Percentiles rank a stretch among this genome's conserved stretches.
Evolutionary conservation across 1,284 basidiomycete species (phyloP).

Genomic region (Ustilago sp.): DNA sequence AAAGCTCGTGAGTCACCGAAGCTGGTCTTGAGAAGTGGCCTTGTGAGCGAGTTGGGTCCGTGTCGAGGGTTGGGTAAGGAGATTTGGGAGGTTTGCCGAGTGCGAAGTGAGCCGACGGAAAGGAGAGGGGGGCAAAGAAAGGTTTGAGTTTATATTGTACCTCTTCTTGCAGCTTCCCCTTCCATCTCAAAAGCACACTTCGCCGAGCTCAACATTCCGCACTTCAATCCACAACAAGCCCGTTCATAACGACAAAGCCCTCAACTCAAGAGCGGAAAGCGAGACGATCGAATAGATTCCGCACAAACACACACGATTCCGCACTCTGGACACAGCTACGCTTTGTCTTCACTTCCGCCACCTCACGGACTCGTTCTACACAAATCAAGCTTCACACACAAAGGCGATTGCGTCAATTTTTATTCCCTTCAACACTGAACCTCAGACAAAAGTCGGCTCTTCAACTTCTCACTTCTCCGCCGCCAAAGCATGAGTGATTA

Average conservation of each 20-base stretch:
- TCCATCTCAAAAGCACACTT: background rate
- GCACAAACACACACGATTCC: background rate
- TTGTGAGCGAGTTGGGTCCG: too few species aligned
- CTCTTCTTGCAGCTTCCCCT: background rate
- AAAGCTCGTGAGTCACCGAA: background rate
- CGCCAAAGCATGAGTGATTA: background rate
- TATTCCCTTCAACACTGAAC: too few species aligned
- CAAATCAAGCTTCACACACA: too few species aligned
- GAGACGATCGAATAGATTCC: background rate
- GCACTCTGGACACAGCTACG: background rate
- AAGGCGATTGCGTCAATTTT: too few species aligned
- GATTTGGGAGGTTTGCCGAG: background rate
- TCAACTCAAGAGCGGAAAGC: background rate
- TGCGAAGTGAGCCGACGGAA: background rate
- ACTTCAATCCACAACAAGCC: background rate
- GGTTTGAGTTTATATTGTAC: background rate
- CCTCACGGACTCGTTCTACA: background rate
- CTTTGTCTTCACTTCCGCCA: background rate
- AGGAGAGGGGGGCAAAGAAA: background rate
- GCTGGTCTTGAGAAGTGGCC: too few species aligned
- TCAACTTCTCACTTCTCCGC: too few species aligned
- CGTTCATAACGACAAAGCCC: background rate
- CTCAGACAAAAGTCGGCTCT: too few species aligned
- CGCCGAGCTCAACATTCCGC: background rate
- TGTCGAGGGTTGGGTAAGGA: background rate